phyloP scores from a whole-genome alignment of 345 rosid genomes.

The Eucalyptus guilfoylei region DNA sequence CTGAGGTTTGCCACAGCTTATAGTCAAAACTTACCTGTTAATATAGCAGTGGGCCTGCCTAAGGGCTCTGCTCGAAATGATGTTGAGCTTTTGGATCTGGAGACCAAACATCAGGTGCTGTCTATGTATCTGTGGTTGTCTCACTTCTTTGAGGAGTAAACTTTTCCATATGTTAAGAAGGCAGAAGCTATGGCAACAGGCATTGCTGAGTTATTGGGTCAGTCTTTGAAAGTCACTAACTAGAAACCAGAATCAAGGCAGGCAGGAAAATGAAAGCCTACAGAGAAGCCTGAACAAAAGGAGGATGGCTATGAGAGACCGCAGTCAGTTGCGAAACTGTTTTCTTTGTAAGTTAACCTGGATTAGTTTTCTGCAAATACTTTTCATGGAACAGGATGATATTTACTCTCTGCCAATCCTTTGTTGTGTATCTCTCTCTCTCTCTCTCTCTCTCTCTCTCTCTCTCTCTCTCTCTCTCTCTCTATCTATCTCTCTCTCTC shows the following conservation, averaged over 20 bases:
- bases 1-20: constrained; percentile 59
- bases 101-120: constrained; percentile 70
- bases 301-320: constrained; percentile 52
- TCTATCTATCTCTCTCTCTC: neutral
- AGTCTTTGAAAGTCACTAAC: constrained; percentile 50
- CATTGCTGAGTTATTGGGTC: constrained; percentile 71
- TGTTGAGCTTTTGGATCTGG: constrained; percentile 66
- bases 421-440: neutral
- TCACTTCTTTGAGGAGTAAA: constrained; percentile 59
- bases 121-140: constrained; percentile 93
- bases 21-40: constrained; percentile 58
- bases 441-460: neutral
- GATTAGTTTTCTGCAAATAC: neutral
- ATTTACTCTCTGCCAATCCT: neutral
- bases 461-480: neutral
- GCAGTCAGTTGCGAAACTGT: constrained; percentile 26
- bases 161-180: constrained; percentile 60
- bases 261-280: constrained; percentile 18
- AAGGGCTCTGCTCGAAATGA: constrained; percentile 76
- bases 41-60: constrained; percentile 84
- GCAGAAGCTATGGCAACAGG: constrained; percentile 74
- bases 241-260: constrained; percentile 74
- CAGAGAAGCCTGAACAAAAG: constrained; percentile 14
- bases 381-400: neutral
- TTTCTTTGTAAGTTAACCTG: constrained; percentile 18